Conservation (phyloP, 768 basidiomycete species). For the Suillus brevipes region DNA sequence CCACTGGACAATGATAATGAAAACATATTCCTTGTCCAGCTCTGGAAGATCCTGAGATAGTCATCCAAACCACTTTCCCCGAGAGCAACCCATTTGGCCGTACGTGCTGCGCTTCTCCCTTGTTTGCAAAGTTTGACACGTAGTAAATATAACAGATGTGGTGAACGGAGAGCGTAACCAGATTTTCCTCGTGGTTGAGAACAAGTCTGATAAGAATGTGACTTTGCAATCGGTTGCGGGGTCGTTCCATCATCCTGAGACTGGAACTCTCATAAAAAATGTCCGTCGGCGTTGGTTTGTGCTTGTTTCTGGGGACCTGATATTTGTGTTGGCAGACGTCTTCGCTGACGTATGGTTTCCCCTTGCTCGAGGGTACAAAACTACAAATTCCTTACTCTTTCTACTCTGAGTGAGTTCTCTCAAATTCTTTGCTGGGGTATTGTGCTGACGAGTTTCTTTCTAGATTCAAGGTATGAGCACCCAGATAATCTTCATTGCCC, state of each 20-base stretch:
- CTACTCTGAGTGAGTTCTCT: slow-evolving; percentile 71
- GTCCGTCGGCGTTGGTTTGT: slow-evolving; percentile 38
- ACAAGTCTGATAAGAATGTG: slow-evolving; percentile 71
- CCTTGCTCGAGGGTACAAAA: slow-evolving; percentile 55
- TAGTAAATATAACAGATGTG: slow-evolving; percentile 51
- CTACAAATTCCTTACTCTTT: slow-evolving; percentile 71
- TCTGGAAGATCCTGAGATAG: slow-evolving; percentile 53
- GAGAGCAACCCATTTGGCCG: slow-evolving; percentile 77
- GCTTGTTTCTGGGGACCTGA: neutral
- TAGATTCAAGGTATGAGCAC: slow-evolving; percentile 59
- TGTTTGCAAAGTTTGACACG: neutral
- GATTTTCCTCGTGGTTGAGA: slow-evolving; percentile 66
- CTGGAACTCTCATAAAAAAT: slow-evolving; percentile 67
- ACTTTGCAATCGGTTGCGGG: slow-evolving; percentile 67
- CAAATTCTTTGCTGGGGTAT: slow-evolving; percentile 6
- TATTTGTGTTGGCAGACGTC: slow-evolving; percentile 49
- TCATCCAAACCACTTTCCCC: slow-evolving; percentile 57
- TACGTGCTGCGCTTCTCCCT: slow-evolving; percentile 39
- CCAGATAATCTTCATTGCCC: neutral
- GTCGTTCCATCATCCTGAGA: slow-evolving; percentile 66
- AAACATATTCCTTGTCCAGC: slow-evolving; percentile 12
- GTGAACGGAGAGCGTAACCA: slow-evolving; percentile 83
- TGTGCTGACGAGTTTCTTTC: slow-evolving; percentile 14
- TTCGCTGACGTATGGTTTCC: slow-evolving; percentile 49
- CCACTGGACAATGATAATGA: slow-evolving; percentile 1